These are phyloP conservation scores for Kregervanrija fluxuum DNA, from an alignment of 805 yeast species.

Conservation along the genomic window DNA sequence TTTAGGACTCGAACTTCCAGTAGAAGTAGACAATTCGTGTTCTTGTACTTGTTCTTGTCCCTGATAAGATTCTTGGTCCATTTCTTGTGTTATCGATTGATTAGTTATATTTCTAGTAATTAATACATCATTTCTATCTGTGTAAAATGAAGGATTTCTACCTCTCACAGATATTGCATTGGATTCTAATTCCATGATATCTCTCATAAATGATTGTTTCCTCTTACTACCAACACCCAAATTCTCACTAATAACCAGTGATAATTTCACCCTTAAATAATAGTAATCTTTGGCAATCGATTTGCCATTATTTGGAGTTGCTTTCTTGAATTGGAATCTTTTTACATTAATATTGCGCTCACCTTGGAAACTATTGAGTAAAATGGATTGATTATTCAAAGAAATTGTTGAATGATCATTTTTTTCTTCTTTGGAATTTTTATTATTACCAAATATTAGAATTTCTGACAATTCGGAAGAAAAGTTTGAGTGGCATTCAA, in stretches of 20 bases:
- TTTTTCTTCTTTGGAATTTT: no score
- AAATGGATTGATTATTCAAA: no score
- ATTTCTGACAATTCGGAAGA: neutral
- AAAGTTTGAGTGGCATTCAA: slow-evolving; percentile 12
- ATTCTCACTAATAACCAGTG: slow-evolving; percentile 4
- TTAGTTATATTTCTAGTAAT: slow-evolving; percentile 18
- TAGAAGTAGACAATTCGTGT: no score
- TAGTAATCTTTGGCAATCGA: slow-evolving; percentile 38
- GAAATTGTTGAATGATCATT: no score
- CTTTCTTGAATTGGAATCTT: slow-evolving; percentile 41
- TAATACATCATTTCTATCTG: slow-evolving; percentile 42
- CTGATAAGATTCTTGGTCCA: no score
- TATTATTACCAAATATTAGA: no score
- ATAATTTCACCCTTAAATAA: slow-evolving; percentile 22
- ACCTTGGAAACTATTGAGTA: slow-evolving; percentile 2
- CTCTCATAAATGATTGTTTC: neutral
- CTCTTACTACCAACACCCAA: neutral
- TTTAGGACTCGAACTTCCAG: no score
- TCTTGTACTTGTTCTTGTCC: no score
- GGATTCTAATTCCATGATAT: slow-evolving; percentile 16
- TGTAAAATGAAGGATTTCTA: slow-evolving; percentile 54
- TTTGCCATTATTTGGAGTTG: slow-evolving; percentile 48
- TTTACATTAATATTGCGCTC: slow-evolving; percentile 19
- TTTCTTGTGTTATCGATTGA: neutral
- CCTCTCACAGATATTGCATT: slow-evolving; percentile 53